phyloP scores from a whole-genome alignment of 768 basidiomycete genomes.

The Leccinum subtestaceum region DNA sequence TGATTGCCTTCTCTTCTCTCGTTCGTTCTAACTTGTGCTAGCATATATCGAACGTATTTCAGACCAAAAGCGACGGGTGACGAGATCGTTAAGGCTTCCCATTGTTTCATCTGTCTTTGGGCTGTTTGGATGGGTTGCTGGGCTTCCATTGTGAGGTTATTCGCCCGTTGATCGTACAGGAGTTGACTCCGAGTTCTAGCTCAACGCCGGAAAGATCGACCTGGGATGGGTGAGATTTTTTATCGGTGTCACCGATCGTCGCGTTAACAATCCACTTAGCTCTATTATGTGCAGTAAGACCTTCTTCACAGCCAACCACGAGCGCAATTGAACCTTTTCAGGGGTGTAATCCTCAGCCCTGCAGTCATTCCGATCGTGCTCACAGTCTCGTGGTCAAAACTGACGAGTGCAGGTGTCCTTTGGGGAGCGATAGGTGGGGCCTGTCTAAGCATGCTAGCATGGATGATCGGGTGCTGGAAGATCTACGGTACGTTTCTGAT shows the following conservation, averaged over 20 bases:
- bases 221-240: constrained; percentile 42
- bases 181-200: constrained; percentile 24
- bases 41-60: constrained; percentile 40
- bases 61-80: constrained; percentile 35
- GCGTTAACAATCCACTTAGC: constrained; percentile 17
- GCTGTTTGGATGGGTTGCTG: constrained; percentile 44
- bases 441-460: constrained; percentile 43
- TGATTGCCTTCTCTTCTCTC: neutral
- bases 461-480: constrained; percentile 52
- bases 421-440: constrained; percentile 42
- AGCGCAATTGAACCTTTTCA: constrained; percentile 12
- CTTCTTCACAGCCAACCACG: neutral
- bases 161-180: neutral
- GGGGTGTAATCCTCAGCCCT: constrained; percentile 48
- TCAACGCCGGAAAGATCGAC: constrained; percentile 44
- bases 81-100: constrained; percentile 41
- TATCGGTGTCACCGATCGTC: neutral
- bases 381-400: constrained; percentile 46
- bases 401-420: constrained; percentile 40
- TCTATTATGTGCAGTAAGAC: constrained; percentile 46
- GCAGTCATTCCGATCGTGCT: constrained; percentile 50
- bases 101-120: constrained; percentile 42
- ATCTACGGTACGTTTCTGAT: constrained; percentile 36
- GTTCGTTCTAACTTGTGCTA: constrained; percentile 2
- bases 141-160: constrained; percentile 35